Conservation (phyloP, 2,329 filamentous ascomycete genomes). For the Clarireedia hainanense region DNA sequence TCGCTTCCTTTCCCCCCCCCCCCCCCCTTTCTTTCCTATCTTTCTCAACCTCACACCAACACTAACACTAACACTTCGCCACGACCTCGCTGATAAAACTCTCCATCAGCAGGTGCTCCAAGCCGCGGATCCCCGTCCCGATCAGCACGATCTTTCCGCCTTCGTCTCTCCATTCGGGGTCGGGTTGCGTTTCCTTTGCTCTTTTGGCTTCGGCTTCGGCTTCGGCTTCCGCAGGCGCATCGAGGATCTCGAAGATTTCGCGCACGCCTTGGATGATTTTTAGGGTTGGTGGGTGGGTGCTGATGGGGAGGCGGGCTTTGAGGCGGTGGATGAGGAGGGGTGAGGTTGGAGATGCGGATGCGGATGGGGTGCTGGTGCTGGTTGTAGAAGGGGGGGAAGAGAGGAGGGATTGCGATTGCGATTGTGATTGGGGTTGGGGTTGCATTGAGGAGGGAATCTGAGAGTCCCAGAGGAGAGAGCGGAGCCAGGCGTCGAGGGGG, state of each 20-base stretch:
- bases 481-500: conserved; percentile 22
- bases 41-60: not conserved
- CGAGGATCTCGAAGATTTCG: conserved; percentile 87
- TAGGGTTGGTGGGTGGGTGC: conserved; percentile 52
- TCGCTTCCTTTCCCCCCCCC: too few relatives aligned
- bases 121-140: not conserved
- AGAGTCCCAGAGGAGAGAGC: conserved; percentile 15
- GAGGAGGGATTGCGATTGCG: not conserved
- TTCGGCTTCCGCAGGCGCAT: conserved; percentile 32
- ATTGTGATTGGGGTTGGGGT: too few relatives aligned
- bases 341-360: not conserved
- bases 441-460: not conserved
- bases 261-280: conserved; percentile 87
- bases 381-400: not conserved
- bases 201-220: too few relatives aligned
- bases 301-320: conserved; percentile 69
- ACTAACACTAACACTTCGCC: not conserved
- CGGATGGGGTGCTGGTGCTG: not conserved
- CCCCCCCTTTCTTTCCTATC: not conserved
- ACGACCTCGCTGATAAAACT: not conserved
- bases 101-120: not conserved
- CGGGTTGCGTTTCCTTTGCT: not conserved
- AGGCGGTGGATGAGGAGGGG: conserved; percentile 67
- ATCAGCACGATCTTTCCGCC: conserved; percentile 7
- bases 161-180: not conserved